Evolutionary conservation across 1,284 basidiomycete species (phyloP), one percentile per base, ranked within the genome.

Genomic region (Testicularia cyperi): DNA sequence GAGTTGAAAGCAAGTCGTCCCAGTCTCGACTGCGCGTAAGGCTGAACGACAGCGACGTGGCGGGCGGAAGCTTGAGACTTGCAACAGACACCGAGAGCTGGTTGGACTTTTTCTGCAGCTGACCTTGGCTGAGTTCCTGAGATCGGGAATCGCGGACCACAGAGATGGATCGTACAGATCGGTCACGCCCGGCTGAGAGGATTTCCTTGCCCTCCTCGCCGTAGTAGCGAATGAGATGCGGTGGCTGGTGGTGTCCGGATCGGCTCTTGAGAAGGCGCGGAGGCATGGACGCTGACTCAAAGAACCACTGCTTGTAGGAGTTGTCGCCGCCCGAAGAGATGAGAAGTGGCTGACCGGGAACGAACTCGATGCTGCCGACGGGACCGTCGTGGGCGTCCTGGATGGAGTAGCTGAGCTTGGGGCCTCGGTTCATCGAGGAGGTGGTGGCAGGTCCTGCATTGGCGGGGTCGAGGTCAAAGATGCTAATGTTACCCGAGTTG

Each of bases 181-280:
- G 85, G 76, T 99, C 95, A 39, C 70, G 69, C 6, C 65, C 69
- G 6, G 70, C 68, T 2, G 62, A 62, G 28, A 99, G 79, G 5
- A 98, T 81, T 63, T 92, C 88, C 77, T 97, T 97, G 5, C 95
- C 95, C 69, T 98, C 92, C 18, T 89, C 86, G 18, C 92, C 95
- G 75, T 96, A 97, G 77, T 91, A 97, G 36, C 92, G 83, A 36
- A 98, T 90, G 19, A 92, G 81, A 70, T 92, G 87, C 0, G 94
- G 92, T 12, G 94, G 92, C 1, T 86, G 82, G 65, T 88, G 87
- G 71, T 99, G 95, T 18, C 95, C 95, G 1, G 89, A 88, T 34
- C 95, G 84, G 73, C 85, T 88, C 80, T 97, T 97, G 33, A 97
- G 83, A 12, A 98, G 79, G 30, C 90, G 67, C 2, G 73, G 73